Conservation (phyloP, 805 yeast genomes). For the Ogataea glucozyma region DNA sequence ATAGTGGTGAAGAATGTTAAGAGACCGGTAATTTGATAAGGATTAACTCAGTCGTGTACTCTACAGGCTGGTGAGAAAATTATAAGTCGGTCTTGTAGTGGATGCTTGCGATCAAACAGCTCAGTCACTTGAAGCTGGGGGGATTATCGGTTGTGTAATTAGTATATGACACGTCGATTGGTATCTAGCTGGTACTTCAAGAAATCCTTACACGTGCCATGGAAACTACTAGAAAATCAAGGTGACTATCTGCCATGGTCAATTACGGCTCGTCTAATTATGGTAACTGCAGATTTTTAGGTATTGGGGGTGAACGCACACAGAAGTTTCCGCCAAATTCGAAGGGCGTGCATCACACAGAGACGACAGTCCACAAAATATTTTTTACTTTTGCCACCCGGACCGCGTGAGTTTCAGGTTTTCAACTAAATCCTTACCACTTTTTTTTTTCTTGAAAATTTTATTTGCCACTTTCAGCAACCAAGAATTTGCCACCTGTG, state of each 20-base stretch:
- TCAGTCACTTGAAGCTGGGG: too few relatives aligned
- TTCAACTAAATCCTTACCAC: conserved; percentile 16
- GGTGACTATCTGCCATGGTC: conserved; percentile 3
- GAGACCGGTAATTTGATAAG: too few relatives aligned
- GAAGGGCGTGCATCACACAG: conserved; percentile 10
- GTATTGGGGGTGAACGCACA: background rate
- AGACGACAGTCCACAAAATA: conserved; percentile 12
- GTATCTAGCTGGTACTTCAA: too few relatives aligned
- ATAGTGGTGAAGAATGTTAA: too few relatives aligned
- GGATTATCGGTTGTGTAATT: too few relatives aligned
- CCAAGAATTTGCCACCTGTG: conserved; percentile 22
- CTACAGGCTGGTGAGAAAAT: too few relatives aligned
- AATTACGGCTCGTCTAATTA: too few relatives aligned
- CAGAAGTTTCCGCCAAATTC: conserved; percentile 2
- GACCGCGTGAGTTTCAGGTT: conserved; percentile 9
- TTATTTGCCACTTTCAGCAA: conserved; percentile 14
- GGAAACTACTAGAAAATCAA: conserved; percentile 3
- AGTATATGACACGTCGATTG: too few relatives aligned
- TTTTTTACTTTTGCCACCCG: conserved; percentile 18
- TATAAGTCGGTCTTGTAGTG: too few relatives aligned
- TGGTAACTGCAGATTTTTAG: conserved; percentile 4
- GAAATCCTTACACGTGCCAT: background rate
- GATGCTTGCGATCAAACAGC: too few relatives aligned
- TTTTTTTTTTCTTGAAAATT: conserved; percentile 16
- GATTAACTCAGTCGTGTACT: too few relatives aligned